Percentiles rank a stretch among this genome's conserved stretches.
These are phyloP conservation scores for Phyllosticta ampelicida DNA, from an alignment of 2,329 filamentous ascomycete genomes.

Conservation along the genomic window DNA sequence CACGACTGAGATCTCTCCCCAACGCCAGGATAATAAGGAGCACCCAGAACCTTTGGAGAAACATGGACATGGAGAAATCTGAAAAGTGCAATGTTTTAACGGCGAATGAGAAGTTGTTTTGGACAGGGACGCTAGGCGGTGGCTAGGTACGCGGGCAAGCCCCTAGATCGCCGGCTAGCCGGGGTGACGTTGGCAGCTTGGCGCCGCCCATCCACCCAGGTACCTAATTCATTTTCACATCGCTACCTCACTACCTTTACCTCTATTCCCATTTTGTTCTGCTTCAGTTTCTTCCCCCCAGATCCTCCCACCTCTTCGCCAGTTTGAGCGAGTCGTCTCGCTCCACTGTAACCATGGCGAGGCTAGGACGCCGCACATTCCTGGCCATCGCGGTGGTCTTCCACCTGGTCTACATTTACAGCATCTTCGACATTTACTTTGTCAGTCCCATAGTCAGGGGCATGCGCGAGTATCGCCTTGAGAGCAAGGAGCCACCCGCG, in stretches of 20 bases:
- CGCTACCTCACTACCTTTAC: background rate
- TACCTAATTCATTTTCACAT: background rate
- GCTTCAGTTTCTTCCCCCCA: background rate
- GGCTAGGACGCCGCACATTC: slow-evolving; percentile 46
- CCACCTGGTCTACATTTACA: slow-evolving; percentile 85
- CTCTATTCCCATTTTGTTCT: background rate
- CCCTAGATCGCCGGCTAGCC: background rate
- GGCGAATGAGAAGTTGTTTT: background rate
- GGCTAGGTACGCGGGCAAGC: background rate
- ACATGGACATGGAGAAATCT: too few relatives aligned
- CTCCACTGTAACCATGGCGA: slow-evolving; percentile 1
- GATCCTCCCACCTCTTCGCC: background rate
- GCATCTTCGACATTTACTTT: slow-evolving; percentile 98
- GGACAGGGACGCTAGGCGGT: background rate
- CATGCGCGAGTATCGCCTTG: slow-evolving; percentile 71
- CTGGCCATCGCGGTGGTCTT: slow-evolving; percentile 82
- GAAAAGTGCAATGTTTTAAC: background rate
- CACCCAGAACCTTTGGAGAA: too few relatives aligned
- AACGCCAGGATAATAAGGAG: too few relatives aligned
- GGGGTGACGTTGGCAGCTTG: background rate
- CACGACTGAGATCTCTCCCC: too few relatives aligned
- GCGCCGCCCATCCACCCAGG: background rate
- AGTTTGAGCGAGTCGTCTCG: background rate
- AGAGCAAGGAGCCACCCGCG: slow-evolving; percentile 66
- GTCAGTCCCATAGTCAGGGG: slow-evolving; percentile 94